Evolutionary conservation across 2,329 filamentous ascomycete species (phyloP).

Genomic region (Lasiodiplodia hormozganensis): DNA sequence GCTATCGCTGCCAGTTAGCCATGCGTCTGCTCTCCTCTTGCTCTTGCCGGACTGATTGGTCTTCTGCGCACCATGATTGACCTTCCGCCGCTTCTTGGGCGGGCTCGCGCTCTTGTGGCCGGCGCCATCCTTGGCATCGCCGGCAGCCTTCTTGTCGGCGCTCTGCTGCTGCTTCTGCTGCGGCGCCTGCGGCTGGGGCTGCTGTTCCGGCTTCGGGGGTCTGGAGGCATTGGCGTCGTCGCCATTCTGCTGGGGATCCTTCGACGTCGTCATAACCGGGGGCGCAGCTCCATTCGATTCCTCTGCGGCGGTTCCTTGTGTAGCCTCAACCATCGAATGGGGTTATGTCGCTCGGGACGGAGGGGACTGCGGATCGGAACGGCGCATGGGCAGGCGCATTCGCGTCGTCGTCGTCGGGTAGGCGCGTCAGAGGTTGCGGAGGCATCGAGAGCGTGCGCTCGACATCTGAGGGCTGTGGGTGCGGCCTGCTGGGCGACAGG

Average conservation of each 20-base stretch:
- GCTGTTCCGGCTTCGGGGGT: constrained; percentile 35
- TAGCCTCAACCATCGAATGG: constrained; percentile 48
- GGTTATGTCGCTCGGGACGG: constrained; percentile 32
- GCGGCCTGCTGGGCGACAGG: constrained; percentile 2
- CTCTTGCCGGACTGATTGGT: not conserved
- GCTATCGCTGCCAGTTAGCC: constrained; percentile 40
- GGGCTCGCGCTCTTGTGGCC: constrained; percentile 34
- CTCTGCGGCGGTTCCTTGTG: constrained; percentile 37
- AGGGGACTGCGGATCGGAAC: constrained; percentile 34
- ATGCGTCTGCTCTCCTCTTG: constrained; percentile 1
- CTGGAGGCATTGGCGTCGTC: constrained; percentile 36
- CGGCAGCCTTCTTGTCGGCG: constrained; percentile 1
- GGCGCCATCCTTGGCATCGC: constrained; percentile 16
- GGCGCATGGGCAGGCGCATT: constrained; percentile 29
- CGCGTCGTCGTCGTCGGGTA: constrained; percentile 28
- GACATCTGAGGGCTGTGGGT: constrained; percentile 2
- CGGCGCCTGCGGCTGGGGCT: not conserved
- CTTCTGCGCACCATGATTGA: constrained; percentile 56
- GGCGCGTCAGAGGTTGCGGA: constrained; percentile 27
- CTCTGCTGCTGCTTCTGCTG: constrained; percentile 8
- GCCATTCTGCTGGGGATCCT: constrained; percentile 40
- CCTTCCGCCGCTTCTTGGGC: constrained; percentile 59
- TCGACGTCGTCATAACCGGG: constrained; percentile 42
- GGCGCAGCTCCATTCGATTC: constrained; percentile 45
- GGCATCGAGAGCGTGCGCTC: constrained; percentile 25